Evolutionary conservation across 805 yeast genomes (phyloP).

Genomic region (Millerago galiae): DNA sequence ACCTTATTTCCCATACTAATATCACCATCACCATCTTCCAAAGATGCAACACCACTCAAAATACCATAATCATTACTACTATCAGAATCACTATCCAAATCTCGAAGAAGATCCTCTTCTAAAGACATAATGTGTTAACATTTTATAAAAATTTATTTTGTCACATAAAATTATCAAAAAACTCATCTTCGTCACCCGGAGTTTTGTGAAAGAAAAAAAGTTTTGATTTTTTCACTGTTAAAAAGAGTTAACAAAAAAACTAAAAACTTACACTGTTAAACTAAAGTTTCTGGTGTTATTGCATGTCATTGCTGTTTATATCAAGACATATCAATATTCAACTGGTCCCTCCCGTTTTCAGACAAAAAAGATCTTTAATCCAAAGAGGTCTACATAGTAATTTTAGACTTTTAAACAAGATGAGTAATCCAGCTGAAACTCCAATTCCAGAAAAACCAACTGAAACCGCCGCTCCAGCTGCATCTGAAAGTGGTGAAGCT

Average conservation of each 20-base stretch:
- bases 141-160: neutral
- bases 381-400: slow-evolving; percentile 6
- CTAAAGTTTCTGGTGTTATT: slow-evolving; percentile 4
- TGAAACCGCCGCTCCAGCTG: slow-evolving; percentile 9
- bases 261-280: neutral
- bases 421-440: slow-evolving; percentile 14
- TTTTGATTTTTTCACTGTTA: neutral
- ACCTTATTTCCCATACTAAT: neutral
- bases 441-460: slow-evolving; percentile 10
- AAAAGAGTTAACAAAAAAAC: neutral
- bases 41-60: slow-evolving; percentile 2
- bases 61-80: neutral
- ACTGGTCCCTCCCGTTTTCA: slow-evolving; percentile 3
- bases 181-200: neutral
- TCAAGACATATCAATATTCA: slow-evolving; percentile 2
- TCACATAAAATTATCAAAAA: neutral
- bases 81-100: slow-evolving; percentile 24
- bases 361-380: slow-evolving; percentile 1
- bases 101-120: slow-evolving; percentile 25
- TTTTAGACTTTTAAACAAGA: slow-evolving; percentile 3
- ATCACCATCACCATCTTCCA: slow-evolving; percentile 4
- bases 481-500: slow-evolving; percentile 24
- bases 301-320: slow-evolving; percentile 11
- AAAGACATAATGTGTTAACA: slow-evolving; percentile 12
- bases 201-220: neutral